Evolutionary conservation across 2,329 filamentous ascomycete species (phyloP), one percentile per base, ranked within the genome.

Genomic region (Trichoderma simmonsii): DNA sequence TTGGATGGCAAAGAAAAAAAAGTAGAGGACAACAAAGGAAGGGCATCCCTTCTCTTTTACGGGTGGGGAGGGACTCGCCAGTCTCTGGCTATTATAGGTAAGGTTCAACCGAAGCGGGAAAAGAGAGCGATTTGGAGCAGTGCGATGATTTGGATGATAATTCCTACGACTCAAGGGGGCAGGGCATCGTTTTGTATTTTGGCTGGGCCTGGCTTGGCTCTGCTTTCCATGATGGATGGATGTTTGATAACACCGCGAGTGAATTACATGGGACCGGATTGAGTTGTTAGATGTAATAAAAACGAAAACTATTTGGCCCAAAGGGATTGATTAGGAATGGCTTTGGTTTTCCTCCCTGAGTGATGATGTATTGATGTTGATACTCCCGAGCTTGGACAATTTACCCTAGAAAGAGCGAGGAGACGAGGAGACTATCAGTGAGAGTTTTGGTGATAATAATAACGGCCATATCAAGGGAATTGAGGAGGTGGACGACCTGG

Each of bases 61-160:
- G 21, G n/a, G 28, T 21, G n/a, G 21, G 18, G n/a, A 21, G 28
- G 14, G 57, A 26, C n/a, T 51, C 3, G n/a, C 24, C 3, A 51
- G 18, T 24, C 28, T 48, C 18, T 30, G 39, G 26, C 28, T 48
- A 56, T 51, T 12, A 70, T 56, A 7, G 34, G 34, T 66, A 51
- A 59, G 60, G 36, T 63, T 56, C 32, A 43, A 34, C n/a, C 51
- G 69, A 57, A 43, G 11, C 2, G 39, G n/a, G 21, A 61, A 48
- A 61, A 62, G 57, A 54, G 57, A 34, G 39, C 28, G 43, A 30
- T 57, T 63, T 54, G 61, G 54, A 65, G 48, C 63, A 68, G 43
- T 3, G 60, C 72, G 60, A 66, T 74, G 60, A 70, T 70, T 54
- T 65, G 65, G 71, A 70, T 70, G 43, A 72, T 48, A 62, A 70